A percentile compares a stretch with the other conserved stretches of the same genome.
Conservation (phyloP, 352 stramenopile species). For the Pythium myriotylum region DNA sequence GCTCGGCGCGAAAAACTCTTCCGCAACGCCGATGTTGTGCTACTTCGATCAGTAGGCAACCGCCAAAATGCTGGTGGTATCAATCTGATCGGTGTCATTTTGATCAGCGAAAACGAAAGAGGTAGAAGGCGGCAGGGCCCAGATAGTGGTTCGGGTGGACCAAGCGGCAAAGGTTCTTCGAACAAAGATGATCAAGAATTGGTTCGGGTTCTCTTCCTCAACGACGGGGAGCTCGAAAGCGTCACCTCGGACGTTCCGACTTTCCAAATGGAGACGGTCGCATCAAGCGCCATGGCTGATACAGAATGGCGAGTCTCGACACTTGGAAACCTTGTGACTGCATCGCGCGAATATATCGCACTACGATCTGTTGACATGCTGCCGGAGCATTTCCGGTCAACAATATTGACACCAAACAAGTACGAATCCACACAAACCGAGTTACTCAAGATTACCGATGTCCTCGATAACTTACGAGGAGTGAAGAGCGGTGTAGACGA, state of each 20-base stretch:
- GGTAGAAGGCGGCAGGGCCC: conserved; percentile 48
- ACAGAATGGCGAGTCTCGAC: conserved; percentile 81
- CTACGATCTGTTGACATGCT: conserved; percentile 85
- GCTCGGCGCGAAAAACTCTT: conserved; percentile 58
- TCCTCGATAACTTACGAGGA: conserved; percentile 61
- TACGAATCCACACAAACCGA: conserved; percentile 84
- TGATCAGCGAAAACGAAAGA: conserved; percentile 77
- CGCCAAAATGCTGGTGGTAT: conserved; percentile 41
- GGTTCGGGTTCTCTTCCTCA: conserved; percentile 78
- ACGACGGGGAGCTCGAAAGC: conserved; percentile 77
- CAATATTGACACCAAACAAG: conserved; percentile 75
- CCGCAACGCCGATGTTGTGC: conserved; percentile 76
- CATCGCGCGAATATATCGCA: conserved; percentile 79
- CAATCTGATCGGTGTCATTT: conserved; percentile 73
- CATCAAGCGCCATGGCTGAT: conserved; percentile 63
- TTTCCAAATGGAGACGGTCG: conserved; percentile 69
- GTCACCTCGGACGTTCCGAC: conserved; percentile 56
- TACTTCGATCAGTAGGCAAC: conserved; percentile 48
- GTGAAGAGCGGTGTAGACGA: conserved; percentile 26
- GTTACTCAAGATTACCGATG: conserved; percentile 62
- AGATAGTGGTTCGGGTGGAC: conserved; percentile 2
- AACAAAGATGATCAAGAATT: conserved; percentile 58
- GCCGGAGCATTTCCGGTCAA: conserved; percentile 74
- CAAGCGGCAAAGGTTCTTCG: conserved; percentile 35
- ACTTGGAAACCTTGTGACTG: conserved; percentile 79